Conservation (phyloP, 1,139 yeast species). For the Waltiozyma sp. region DNA sequence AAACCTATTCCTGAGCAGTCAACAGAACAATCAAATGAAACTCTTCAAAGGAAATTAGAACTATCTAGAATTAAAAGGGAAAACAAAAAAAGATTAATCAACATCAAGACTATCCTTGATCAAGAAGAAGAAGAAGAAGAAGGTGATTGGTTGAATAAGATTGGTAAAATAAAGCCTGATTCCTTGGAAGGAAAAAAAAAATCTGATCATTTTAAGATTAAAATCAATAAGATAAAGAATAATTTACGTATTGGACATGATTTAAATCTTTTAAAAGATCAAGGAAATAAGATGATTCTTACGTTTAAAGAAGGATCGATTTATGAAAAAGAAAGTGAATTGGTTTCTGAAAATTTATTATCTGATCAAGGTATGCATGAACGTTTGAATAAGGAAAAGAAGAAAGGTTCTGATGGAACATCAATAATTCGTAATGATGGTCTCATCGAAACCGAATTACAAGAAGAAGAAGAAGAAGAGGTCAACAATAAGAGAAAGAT, state of each 20-base stretch:
- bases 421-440: too few relatives aligned
- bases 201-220: neutral
- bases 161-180: conserved; percentile 13
- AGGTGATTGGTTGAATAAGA: conserved; percentile 30
- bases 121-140: conserved; percentile 19
- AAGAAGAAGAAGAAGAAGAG: conserved; percentile 13
- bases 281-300: conserved; percentile 33
- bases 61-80: conserved; percentile 15
- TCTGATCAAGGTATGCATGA: conserved; percentile 12
- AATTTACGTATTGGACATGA: conserved; percentile 11
- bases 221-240: conserved; percentile 2
- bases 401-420: conserved; percentile 12
- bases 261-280: conserved; percentile 23
- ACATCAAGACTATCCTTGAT: conserved; percentile 14
- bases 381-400: conserved; percentile 18
- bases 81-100: conserved; percentile 16
- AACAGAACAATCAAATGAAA: conserved; percentile 7
- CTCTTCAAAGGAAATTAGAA: conserved; percentile 14
- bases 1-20: conserved; percentile 28
- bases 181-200: too few relatives aligned
- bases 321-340: conserved; percentile 38
- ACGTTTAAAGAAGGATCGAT: conserved; percentile 55
- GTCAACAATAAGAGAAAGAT: conserved; percentile 1
- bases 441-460: too few relatives aligned
- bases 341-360: conserved; percentile 23